These are phyloP conservation scores for Xylariomycetidae sp. DNA, from an alignment of 2,329 filamentous ascomycete genomes.

Conservation along the genomic window DNA sequence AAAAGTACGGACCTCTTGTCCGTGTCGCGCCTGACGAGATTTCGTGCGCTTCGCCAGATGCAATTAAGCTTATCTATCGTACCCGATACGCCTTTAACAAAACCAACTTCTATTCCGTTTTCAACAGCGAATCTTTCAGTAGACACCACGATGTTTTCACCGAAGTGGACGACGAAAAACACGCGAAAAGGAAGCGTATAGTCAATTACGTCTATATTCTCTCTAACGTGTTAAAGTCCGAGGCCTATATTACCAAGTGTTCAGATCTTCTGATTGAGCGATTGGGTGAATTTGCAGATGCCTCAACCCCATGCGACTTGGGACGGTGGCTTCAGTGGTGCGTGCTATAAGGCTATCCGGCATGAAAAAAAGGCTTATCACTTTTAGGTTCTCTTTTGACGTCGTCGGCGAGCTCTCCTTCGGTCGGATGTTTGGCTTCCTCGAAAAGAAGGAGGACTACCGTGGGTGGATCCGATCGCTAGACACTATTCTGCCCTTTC, in stretches of 20 bases:
- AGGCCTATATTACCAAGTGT: conserved; percentile 11
- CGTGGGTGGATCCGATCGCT: conserved; percentile 12
- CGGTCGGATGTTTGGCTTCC: conserved; percentile 12
- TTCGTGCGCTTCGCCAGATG: conserved; percentile 9
- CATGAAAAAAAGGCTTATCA: not conserved
- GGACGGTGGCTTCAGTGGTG: conserved; percentile 11
- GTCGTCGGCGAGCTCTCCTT: conserved; percentile 16
- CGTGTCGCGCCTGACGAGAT: conserved; percentile 11
- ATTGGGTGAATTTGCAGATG: conserved; percentile 5
- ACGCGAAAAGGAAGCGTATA: conserved; percentile 10
- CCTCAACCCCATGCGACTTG: conserved; percentile 5
- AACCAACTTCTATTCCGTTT: conserved; percentile 10
- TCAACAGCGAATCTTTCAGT: conserved; percentile 9
- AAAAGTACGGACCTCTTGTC: conserved; percentile 7
- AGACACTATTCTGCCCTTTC: conserved; percentile 26
- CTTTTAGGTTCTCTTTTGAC: conserved; percentile 10
- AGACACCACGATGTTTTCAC: conserved; percentile 10
- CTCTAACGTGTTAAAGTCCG: conserved; percentile 9
- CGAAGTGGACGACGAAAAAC: conserved; percentile 10
- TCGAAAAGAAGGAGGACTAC: conserved; percentile 12
- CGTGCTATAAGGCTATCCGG: not conserved
- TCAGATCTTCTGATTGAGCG: conserved; percentile 7
- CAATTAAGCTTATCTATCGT: conserved; percentile 11
- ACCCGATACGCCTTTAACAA: conserved; percentile 9
- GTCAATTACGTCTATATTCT: conserved; percentile 11